Evolutionary conservation across 306 rosid species (phyloP), one percentile per base, ranked within the genome.

Genomic region (Prunus davidiana): DNA sequence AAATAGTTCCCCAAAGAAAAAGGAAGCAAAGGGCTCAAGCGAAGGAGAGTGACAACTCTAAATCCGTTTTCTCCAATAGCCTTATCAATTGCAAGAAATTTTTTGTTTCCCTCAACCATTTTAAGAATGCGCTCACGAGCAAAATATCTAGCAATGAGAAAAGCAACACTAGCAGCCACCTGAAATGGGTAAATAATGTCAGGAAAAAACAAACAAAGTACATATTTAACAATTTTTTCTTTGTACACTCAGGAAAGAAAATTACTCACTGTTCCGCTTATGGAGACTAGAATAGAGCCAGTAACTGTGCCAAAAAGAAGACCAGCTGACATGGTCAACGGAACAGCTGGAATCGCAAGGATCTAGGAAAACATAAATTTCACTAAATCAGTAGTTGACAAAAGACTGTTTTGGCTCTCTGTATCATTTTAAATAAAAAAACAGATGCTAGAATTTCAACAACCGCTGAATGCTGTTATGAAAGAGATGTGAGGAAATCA

Each of bases 61-160:
- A 95, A 95, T 71, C 97, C 88, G 73, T 92, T 88, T 77, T 95
- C 97, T 52, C 99, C 99, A 62, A 95, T 95, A 75, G 97, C 99
- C 78, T 91, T 95, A 83, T 95, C 99, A 66, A 95, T 89, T 58
- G 99, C 99, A 68, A 93, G 90, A 80, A 95, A 95, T 81, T 92
- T 95, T 69, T 92, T 92, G 83, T 95, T 92, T 75, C 99, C 99
- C 85, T 95, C 88, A 19, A 95, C 99, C 22, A 95, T 86, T 84
- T 92, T 95, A 71, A 92, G 90, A 87, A 95, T 92, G 2, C 99
- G 91, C 80, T 95, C 97, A 38, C 99, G 97, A 45, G 99, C 99
- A 77, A 95, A 95, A 82, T 95, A 95, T 86, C 99, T 88, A 66
- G 99, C 97, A 76, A 95, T 92, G 67, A 95, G 84, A 86, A 95